phyloP scores from a whole-genome alignment of 805 yeast genomes.

The Ogataea angusta region DNA sequence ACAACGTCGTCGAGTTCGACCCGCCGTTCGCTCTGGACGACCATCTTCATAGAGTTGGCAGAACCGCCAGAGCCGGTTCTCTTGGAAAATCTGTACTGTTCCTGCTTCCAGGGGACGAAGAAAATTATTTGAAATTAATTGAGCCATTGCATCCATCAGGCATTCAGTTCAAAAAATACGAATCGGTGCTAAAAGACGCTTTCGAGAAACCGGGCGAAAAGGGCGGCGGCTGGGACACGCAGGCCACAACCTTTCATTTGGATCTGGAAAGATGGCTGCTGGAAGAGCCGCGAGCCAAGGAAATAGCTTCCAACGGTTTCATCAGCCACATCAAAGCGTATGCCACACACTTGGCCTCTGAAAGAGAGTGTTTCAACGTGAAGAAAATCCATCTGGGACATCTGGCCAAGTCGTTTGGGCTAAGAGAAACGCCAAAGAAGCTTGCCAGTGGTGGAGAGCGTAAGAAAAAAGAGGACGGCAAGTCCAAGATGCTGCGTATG shows the following conservation, averaged over 20 bases:
- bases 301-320: slow-evolving; percentile 75
- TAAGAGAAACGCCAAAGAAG: slow-evolving; percentile 90
- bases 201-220: slow-evolving; percentile 24
- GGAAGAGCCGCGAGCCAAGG: slow-evolving; percentile 58
- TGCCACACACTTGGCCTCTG: slow-evolving; percentile 85
- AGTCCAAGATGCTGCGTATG: slow-evolving; percentile 68
- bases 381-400: slow-evolving; percentile 89
- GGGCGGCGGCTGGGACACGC: slow-evolving; percentile 72
- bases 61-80: slow-evolving; percentile 97
- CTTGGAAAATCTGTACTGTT: slow-evolving; percentile 76
- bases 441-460: slow-evolving; percentile 48
- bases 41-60: slow-evolving; percentile 93
- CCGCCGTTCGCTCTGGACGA: slow-evolving; percentile 95
- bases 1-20: slow-evolving; percentile 86
- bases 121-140: slow-evolving; percentile 68
- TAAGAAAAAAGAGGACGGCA: slow-evolving; percentile 60
- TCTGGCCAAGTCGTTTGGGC: slow-evolving; percentile 89
- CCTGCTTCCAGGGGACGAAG: slow-evolving; percentile 86
- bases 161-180: slow-evolving; percentile 48
- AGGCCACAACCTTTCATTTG: slow-evolving; percentile 95
- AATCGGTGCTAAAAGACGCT: slow-evolving; percentile 33
- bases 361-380: slow-evolving; percentile 77
- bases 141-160: slow-evolving; percentile 49
- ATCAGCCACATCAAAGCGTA: slow-evolving; percentile 91
- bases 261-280: slow-evolving; percentile 85